Conservation (phyloP, 768 basidiomycete genomes). For the Cystobasidiopsis lactophilus region DNA sequence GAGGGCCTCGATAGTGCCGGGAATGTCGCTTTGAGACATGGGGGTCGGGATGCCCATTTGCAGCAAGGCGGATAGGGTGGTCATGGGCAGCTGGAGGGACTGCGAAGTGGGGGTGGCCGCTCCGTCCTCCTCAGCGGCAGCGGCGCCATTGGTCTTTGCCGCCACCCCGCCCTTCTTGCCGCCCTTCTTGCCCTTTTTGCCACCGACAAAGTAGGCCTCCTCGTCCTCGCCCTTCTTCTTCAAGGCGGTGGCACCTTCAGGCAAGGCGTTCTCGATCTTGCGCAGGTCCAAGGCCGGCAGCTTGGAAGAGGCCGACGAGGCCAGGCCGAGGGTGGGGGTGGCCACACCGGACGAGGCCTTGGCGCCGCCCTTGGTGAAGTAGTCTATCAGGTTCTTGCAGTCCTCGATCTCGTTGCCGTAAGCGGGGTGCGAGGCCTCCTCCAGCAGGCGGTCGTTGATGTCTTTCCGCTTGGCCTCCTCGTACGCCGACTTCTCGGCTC, state of each 20-base stretch:
- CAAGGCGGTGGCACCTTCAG: conserved; percentile 44
- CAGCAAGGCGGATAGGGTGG: conserved; percentile 71
- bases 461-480: conserved; percentile 63
- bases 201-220: conserved; percentile 52
- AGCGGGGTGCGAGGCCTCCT: conserved; percentile 75
- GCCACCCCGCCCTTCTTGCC: conserved; percentile 21
- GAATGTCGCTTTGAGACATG: conserved; percentile 46
- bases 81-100: conserved; percentile 52
- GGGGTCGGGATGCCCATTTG: conserved; percentile 78
- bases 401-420: conserved; percentile 88
- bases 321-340: conserved; percentile 18
- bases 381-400: conserved; percentile 76
- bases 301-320: conserved; percentile 21
- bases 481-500: conserved; percentile 50
- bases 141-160: conserved; percentile 25
- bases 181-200: conserved; percentile 34
- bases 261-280: conserved; percentile 47
- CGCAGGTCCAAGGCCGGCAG: conserved; percentile 66
- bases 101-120: conserved; percentile 14
- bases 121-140: conserved; percentile 17
- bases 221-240: conserved; percentile 85
- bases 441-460: conserved; percentile 52
- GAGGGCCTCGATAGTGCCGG: conserved; percentile 67
- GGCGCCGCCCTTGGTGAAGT: conserved; percentile 45
- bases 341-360: conserved; percentile 20